Percentiles rank a stretch among this genome's conserved stretches.
Conservation (phyloP, 2,329 filamentous ascomycete genomes). For the Cryoendolithus antarcticus region DNA sequence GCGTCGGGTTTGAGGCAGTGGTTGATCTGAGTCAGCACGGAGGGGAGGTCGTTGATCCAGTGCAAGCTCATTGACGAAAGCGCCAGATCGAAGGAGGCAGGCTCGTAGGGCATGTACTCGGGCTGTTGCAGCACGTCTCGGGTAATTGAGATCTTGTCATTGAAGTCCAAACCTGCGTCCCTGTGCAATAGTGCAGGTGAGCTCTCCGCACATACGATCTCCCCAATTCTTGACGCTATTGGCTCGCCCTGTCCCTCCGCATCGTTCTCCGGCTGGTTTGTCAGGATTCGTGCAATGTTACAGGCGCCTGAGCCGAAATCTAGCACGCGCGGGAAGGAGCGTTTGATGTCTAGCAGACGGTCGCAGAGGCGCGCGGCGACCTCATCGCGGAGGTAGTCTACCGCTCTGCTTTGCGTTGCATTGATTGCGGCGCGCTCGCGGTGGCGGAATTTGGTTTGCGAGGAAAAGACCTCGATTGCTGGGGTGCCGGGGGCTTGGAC, state of each 20-base stretch:
- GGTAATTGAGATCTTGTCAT: constrained; percentile 57
- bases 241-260: constrained; percentile 49
- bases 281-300: constrained; percentile 77
- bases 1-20: constrained; percentile 75
- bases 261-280: constrained; percentile 53
- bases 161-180: constrained; percentile 63
- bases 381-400: constrained; percentile 90
- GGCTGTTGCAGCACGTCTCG: constrained; percentile 64
- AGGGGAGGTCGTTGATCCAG: constrained; percentile 95
- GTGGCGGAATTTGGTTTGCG: constrained; percentile 75
- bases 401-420: constrained; percentile 58
- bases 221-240: constrained; percentile 56
- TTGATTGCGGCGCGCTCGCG: constrained; percentile 72
- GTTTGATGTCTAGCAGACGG: constrained; percentile 83
- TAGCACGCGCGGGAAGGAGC: constrained; percentile 69
- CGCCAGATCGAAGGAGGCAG: constrained; percentile 75
- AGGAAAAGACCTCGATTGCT: constrained; percentile 83
- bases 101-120: constrained; percentile 62
- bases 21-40: constrained; percentile 73
- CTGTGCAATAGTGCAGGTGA: constrained; percentile 68
- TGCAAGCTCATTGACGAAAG: constrained; percentile 82
- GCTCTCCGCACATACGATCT: constrained; percentile 70
- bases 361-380: constrained; percentile 76
- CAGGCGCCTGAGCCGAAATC: constrained; percentile 93
- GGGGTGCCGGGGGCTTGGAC: constrained; percentile 65